These are phyloP conservation scores for Aspergillus conjunctus DNA, from an alignment of 495 filamentous ascomycete species.

Conservation along the genomic window DNA sequence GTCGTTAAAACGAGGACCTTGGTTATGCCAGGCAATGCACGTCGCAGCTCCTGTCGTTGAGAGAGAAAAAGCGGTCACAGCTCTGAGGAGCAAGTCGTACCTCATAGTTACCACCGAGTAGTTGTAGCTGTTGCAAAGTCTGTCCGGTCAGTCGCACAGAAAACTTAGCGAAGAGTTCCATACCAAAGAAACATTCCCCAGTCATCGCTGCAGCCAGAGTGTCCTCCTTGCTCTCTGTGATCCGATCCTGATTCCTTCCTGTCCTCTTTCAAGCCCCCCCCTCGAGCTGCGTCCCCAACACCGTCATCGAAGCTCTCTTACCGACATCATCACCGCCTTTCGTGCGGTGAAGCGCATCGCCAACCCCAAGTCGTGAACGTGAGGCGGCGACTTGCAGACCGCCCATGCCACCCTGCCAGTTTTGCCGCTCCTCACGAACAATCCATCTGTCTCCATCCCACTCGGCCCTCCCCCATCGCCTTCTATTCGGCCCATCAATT, in stretches of 20 bases:
- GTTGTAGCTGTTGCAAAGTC: background rate
- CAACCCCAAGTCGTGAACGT: slow-evolving; percentile 29
- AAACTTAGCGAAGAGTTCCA: background rate
- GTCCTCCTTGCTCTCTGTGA: background rate
- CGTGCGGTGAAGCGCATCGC: slow-evolving; percentile 46
- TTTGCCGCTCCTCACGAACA: slow-evolving; percentile 38
- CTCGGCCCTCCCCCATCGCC: slow-evolving; percentile 8
- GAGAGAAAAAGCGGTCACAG: background rate
- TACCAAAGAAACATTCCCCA: slow-evolving; percentile 1
- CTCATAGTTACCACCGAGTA: background rate
- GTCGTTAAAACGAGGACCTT: too few relatives aligned
- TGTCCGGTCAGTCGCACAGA: background rate
- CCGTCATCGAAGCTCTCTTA: slow-evolving; percentile 13
- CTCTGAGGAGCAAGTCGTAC: background rate
- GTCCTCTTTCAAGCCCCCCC: background rate
- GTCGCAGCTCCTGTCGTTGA: background rate
- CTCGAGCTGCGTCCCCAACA: background rate
- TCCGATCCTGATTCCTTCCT: background rate
- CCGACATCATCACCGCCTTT: slow-evolving; percentile 48
- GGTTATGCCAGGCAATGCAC: too few relatives aligned
- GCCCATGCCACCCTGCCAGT: slow-evolving; percentile 42
- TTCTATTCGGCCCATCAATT: slow-evolving; percentile 14
- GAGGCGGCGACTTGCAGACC: slow-evolving; percentile 40
- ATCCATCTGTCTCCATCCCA: slow-evolving; percentile 26
- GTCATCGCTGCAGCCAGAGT: background rate